Conservation (phyloP, 2,329 filamentous ascomycete species). For the Ampelomyces quisqualis region DNA sequence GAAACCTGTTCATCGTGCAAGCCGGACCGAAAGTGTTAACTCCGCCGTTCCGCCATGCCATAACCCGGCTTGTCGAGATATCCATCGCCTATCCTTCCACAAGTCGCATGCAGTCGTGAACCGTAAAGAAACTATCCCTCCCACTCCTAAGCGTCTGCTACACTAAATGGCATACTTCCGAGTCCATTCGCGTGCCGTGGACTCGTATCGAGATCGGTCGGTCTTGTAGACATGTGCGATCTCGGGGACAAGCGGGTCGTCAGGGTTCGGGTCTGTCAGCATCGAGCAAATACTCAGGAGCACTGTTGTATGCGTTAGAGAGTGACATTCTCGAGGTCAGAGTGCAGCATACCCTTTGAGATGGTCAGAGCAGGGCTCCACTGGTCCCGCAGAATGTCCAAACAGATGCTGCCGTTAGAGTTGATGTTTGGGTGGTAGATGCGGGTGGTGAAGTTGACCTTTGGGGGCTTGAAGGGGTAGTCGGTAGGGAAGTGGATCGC, state of each 20-base stretch:
- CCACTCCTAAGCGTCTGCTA: constrained; percentile 7
- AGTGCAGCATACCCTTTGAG: constrained; percentile 74
- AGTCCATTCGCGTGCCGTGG: constrained; percentile 96
- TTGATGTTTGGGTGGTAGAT: constrained; percentile 99
- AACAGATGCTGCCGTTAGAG: constrained; percentile 97
- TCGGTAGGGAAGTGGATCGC: constrained; percentile 99
- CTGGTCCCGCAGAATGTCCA: constrained; percentile 97
- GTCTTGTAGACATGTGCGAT: constrained; percentile 99
- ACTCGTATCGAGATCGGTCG: constrained; percentile 92
- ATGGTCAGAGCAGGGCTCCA: constrained; percentile 99
- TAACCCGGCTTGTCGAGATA: constrained; percentile 27
- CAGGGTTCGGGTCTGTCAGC: constrained; percentile 98
- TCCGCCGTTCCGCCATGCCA: constrained; percentile 34
- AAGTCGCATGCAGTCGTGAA: constrained; percentile 27
- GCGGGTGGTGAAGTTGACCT: constrained; percentile 99
- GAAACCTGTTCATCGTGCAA: constrained; percentile 35
- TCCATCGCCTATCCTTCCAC: constrained; percentile 13
- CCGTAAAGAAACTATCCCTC: constrained; percentile 26
- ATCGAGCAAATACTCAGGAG: constrained; percentile 99
- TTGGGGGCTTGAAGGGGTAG: constrained; percentile 99
- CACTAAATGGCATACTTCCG: constrained; percentile 93
- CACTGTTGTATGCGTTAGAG: constrained; percentile 57
- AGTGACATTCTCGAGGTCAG: background rate
- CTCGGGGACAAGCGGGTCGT: constrained; percentile 97
- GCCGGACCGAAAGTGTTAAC: constrained; percentile 30